phyloP scores from a whole-genome alignment of 257 asterid species.

The Gardenia jasminoides region DNA sequence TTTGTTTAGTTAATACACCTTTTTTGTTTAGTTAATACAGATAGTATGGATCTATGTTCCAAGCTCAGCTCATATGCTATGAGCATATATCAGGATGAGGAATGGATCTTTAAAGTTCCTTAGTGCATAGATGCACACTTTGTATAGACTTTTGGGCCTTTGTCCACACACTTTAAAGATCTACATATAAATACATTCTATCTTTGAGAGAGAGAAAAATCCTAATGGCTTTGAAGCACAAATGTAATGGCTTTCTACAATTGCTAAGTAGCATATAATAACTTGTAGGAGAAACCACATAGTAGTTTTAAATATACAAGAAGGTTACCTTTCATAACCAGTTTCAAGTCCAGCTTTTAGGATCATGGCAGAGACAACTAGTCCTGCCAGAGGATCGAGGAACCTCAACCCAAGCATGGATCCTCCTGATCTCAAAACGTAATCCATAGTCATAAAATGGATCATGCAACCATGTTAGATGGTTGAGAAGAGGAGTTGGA shows the following conservation, averaged over 20 bases:
- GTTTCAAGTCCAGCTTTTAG: constrained; percentile 85
- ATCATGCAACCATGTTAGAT: background rate
- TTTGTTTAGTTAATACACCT: too few species aligned
- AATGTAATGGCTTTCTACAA: background rate
- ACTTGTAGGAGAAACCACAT: background rate
- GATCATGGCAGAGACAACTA: constrained; percentile 90
- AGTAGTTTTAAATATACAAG: background rate
- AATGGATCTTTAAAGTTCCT: too few species aligned
- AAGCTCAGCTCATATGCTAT: too few species aligned
- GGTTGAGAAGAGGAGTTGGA: background rate
- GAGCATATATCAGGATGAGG: too few species aligned
- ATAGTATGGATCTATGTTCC: too few species aligned
- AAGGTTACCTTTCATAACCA: constrained; percentile 81
- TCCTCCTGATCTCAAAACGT: constrained; percentile 60
- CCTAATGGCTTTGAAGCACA: too few species aligned
- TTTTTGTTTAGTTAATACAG: too few species aligned
- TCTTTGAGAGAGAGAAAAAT: too few species aligned
- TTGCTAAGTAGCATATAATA: background rate
- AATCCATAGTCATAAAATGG: background rate
- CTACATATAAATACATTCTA: too few species aligned
- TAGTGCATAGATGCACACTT: too few species aligned
- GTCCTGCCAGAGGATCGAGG: constrained; percentile 97
- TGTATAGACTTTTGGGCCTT: too few species aligned
- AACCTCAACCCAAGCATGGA: constrained; percentile 81
- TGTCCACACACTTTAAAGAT: too few species aligned